Conservation (phyloP, 228 moss, liverwort and hornwort genomes). For the Sphagnum magellanicum region DNA sequence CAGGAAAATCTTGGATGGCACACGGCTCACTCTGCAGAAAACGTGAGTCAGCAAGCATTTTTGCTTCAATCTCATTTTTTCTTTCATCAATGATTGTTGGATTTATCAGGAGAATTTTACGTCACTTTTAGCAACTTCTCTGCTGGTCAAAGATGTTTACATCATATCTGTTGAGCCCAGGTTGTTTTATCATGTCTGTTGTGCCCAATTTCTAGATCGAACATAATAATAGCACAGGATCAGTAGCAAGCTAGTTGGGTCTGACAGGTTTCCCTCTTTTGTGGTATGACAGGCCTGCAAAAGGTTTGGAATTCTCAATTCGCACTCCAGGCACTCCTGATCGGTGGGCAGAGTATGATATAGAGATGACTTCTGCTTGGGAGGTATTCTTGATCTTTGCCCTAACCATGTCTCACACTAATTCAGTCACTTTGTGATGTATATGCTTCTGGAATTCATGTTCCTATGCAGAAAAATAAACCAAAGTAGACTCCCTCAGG, state of each 20-base stretch:
- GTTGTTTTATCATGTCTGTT: not conserved
- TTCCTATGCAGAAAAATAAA: no score
- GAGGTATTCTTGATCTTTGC: constrained; percentile 31
- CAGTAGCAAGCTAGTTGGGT: no score
- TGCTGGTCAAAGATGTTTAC: no score
- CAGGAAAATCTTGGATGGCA: constrained; percentile 80
- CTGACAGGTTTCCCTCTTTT: not conserved
- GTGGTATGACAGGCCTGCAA: constrained; percentile 20
- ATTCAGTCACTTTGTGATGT: no score
- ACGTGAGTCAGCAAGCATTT: constrained; percentile 33
- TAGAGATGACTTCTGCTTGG: constrained; percentile 71
- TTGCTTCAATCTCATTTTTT: not conserved
- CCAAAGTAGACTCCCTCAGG: no score
- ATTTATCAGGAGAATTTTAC: no score
- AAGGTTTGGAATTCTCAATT: constrained; percentile 75
- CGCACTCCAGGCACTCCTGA: constrained; percentile 76
- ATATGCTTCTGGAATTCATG: no score
- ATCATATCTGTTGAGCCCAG: no score
- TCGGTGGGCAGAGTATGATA: constrained; percentile 75
- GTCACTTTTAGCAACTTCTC: no score
- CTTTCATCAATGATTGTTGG: no score
- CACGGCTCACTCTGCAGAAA: constrained; percentile 76
- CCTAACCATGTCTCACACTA: not conserved
- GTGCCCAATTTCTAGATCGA: not conserved
- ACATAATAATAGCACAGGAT: no score